phyloP scores from a whole-genome alignment of 352 stramenopile species.

The Phytophthora sp. region DNA sequence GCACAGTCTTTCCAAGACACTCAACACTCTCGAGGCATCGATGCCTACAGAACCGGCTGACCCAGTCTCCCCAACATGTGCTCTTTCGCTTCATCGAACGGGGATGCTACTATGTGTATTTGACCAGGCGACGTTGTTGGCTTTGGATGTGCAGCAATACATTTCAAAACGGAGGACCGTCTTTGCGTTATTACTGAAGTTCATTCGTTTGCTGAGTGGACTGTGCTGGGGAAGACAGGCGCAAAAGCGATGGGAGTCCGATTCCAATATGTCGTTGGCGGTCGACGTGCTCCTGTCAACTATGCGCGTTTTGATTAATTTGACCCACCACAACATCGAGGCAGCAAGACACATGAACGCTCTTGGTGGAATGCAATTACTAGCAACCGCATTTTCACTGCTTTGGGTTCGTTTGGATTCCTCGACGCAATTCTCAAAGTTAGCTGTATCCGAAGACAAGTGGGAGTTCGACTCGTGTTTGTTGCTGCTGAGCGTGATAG shows the following conservation, averaged over 20 bases:
- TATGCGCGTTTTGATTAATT: slow-evolving; percentile 76
- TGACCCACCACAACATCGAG: slow-evolving; percentile 73
- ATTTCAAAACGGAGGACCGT: slow-evolving; percentile 42
- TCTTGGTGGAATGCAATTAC: slow-evolving; percentile 43
- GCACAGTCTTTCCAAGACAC: slow-evolving; percentile 1
- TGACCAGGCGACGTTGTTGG: slow-evolving; percentile 73
- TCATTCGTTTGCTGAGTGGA: slow-evolving; percentile 41
- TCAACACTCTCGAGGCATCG: slow-evolving; percentile 2
- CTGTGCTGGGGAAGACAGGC: slow-evolving; percentile 39
- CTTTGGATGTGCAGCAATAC: slow-evolving; percentile 47
- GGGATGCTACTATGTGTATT: slow-evolving; percentile 58
- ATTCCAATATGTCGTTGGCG: slow-evolving; percentile 35
- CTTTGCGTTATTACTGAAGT: slow-evolving; percentile 47
- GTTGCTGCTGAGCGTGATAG: slow-evolving; percentile 70
- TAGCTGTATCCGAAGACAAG: too few species aligned
- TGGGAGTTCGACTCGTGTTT: slow-evolving; percentile 64
- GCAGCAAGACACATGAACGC: slow-evolving; percentile 47
- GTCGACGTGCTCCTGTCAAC: slow-evolving; percentile 52
- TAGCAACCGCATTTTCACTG: slow-evolving; percentile 53
- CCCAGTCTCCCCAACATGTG: slow-evolving; percentile 16
- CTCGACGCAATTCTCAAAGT: too few species aligned
- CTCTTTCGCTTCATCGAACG: slow-evolving; percentile 40
- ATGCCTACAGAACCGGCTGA: neutral
- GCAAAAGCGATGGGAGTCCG: slow-evolving; percentile 27
- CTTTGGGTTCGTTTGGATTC: slow-evolving; percentile 37